A percentile compares a stretch with the other conserved stretches of the same genome.
Evolutionary conservation across 2,329 filamentous ascomycete genomes (phyloP).

Genomic region (Sporothrix mexicana): DNA sequence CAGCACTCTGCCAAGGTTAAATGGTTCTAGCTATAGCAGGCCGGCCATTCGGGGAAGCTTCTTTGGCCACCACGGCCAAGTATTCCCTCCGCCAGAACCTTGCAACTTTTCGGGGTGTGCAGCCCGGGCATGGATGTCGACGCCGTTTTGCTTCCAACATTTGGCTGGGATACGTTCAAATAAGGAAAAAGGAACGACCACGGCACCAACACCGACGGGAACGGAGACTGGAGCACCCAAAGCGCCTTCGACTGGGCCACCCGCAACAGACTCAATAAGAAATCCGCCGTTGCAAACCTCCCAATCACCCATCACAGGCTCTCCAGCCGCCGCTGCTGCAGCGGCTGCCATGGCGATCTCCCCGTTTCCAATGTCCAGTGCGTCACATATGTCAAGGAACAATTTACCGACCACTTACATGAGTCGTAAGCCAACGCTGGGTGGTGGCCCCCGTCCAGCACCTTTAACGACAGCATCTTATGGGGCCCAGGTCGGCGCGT

Average conservation of each 20-base stretch:
- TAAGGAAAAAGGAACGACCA: background rate
- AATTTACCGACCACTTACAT: background rate
- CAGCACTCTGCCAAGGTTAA: background rate
- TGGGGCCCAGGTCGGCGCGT: too few species aligned
- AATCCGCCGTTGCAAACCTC: background rate
- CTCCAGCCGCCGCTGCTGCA: background rate
- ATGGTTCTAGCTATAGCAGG: background rate
- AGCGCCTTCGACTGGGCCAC: background rate
- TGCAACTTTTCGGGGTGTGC: slow-evolving; percentile 8
- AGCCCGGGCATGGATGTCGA: background rate
- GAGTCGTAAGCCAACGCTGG: slow-evolving; percentile 28
- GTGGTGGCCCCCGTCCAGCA: background rate
- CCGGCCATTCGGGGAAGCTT: background rate
- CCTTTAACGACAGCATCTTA: background rate
- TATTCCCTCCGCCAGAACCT: background rate
- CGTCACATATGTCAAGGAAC: background rate
- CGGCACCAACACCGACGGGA: background rate
- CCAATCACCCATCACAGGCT: background rate
- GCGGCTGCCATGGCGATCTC: too few species aligned
- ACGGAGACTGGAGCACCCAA: background rate
- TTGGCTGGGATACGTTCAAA: background rate
- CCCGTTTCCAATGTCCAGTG: background rate
- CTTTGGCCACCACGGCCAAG: background rate
- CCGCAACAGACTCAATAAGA: background rate
- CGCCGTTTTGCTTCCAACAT: slow-evolving; percentile 26